phyloP scores from a whole-genome alignment of 768 basidiomycete genomes.

The Auricularia sp. region DNA sequence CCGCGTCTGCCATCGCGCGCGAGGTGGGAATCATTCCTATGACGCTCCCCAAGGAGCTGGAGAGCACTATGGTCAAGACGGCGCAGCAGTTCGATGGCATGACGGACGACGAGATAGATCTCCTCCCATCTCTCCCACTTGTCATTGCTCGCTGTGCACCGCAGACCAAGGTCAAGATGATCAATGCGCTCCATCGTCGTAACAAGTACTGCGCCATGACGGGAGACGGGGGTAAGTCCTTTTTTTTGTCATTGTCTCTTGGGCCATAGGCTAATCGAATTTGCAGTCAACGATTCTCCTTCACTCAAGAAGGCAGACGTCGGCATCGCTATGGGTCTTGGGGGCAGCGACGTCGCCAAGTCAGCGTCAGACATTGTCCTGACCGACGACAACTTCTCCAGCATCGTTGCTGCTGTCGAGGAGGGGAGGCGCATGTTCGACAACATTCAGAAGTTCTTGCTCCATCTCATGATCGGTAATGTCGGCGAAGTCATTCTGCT shows the following conservation, averaged over 20 bases:
- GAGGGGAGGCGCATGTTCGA: constrained; percentile 53
- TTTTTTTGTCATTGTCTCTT: not conserved
- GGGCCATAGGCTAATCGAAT: not conserved
- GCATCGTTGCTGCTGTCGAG: constrained; percentile 52
- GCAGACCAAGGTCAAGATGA: constrained; percentile 45
- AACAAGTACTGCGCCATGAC: constrained; percentile 48
- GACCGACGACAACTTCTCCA: constrained; percentile 55
- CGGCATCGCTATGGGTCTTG: constrained; percentile 50
- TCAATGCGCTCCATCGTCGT: constrained; percentile 46
- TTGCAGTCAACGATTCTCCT: constrained; percentile 51
- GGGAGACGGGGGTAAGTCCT: constrained; percentile 22
- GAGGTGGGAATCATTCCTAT: constrained; percentile 33
- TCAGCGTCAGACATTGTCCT: constrained; percentile 55
- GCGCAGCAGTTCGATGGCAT: constrained; percentile 44
- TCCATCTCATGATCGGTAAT: constrained; percentile 44
- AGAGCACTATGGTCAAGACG: constrained; percentile 22
- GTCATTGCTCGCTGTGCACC: constrained; percentile 53
- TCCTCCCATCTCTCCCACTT: constrained; percentile 35
- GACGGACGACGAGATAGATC: constrained; percentile 42
- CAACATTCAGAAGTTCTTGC: constrained; percentile 46
- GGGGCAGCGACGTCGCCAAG: constrained; percentile 45
- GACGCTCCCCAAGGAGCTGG: constrained; percentile 12
- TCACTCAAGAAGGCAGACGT: constrained; percentile 48
- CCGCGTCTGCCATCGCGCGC: constrained; percentile 42
- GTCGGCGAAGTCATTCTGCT: constrained; percentile 45